Evolutionary conservation across 2,329 filamentous ascomycete species (phyloP), one percentile per base, ranked within the genome.

Genomic region (Cadophora sp.): DNA sequence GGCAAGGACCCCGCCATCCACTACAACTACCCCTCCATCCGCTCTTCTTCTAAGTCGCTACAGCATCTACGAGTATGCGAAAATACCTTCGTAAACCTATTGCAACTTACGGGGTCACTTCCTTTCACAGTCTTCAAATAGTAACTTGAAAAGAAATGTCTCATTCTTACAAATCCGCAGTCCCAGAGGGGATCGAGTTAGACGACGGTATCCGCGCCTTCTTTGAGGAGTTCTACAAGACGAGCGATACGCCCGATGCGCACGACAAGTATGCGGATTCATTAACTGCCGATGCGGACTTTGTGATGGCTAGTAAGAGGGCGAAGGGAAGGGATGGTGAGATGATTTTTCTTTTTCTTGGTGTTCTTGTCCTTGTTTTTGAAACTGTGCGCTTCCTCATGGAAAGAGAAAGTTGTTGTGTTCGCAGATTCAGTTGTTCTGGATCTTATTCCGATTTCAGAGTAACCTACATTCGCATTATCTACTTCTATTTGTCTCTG

Each of bases 171-270:
- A 58, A 58, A 34, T 71, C 71, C n/a, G 37, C 55, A 27, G 68
- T 69, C 40, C 73, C 72, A 5, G n/a, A 61, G 1, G 68, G 62
- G 8, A 65, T 67, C 34, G 24, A 64, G 11, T 48, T 91, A 60
- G 81, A 90, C 66, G 82, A 85, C 74, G 84, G 91, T 73, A 91
- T 89, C 75, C 80, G 80, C 31, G 85, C 86, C 76, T 85, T 90
- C 72, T 93, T 91, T 81, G 92, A 94, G 77, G 93, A 89, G 59
- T 83, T 86, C 3, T 94, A 86, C 79, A 86, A 90, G 69, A 72
- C 68, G 11, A 87, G 89, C 69, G 76, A 77, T 66, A 72, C 63
- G 16, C 83, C 83, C 2, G 79, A 79, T 60, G 82, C 80, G 16
- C 83, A 87, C 71, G 80, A 83, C 11, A 74, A 79, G 68, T 87